These are phyloP conservation scores for Petasospora fabianii DNA, from an alignment of 1,139 yeast species.

Conservation along the genomic window DNA sequence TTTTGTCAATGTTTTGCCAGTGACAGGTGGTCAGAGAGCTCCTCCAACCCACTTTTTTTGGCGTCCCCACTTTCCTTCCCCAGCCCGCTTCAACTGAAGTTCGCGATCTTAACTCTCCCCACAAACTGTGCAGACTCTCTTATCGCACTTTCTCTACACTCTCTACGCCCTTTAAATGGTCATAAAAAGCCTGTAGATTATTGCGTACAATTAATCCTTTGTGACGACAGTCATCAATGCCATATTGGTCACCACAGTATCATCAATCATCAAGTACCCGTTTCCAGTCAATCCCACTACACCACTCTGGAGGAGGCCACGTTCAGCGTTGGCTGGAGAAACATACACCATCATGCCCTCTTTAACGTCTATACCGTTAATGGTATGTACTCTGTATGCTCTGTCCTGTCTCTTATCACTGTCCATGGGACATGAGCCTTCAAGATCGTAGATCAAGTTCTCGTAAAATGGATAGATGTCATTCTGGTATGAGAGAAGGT, in stretches of 20 bases:
- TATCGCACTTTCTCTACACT: too few relatives aligned
- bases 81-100: too few relatives aligned
- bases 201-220: neutral
- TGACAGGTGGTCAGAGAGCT: too few relatives aligned
- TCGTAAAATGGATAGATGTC: conserved; percentile 4
- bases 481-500: conserved; percentile 5
- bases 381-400: conserved; percentile 8
- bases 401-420: conserved; percentile 5
- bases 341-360: conserved; percentile 10
- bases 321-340: conserved; percentile 2
- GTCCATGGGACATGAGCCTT: conserved; percentile 12
- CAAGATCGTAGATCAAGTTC: conserved; percentile 2
- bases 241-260: conserved; percentile 18
- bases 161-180: too few relatives aligned
- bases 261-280: conserved; percentile 16
- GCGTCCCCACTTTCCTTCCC: too few relatives aligned
- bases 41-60: too few relatives aligned
- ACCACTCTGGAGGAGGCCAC: conserved; percentile 1
- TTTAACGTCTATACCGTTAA: conserved; percentile 16
- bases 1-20: too few relatives aligned
- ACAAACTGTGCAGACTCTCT: too few relatives aligned
- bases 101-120: too few relatives aligned
- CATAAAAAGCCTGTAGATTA: too few relatives aligned
- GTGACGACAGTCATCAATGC: neutral
- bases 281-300: conserved; percentile 6